Evolutionary conservation across 2,329 filamentous ascomycete species (phyloP), one percentile per base, ranked within the genome.

Genomic region (Cytospora chrysosperma): DNA sequence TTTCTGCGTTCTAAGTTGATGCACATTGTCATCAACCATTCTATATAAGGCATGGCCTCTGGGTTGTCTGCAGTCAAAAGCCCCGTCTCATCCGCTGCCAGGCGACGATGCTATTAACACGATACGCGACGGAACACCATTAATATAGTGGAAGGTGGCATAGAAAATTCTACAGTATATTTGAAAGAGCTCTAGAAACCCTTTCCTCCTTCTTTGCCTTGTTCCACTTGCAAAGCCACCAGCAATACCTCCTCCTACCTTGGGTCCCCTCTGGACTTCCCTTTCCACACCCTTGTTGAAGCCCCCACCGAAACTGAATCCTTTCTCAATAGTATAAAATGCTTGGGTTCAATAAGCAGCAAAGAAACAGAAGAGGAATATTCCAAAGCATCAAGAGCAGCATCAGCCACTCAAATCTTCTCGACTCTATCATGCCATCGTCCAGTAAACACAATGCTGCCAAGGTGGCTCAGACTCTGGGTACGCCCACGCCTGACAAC

Each of bases 371-470:
- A 15, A 13, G 13, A 47, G n/a, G 43, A 21, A 3, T 47, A 4
- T 24, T 47, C 3, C n/a, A 24, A 13, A 24, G 17, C 4, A 2
- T 47, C n/a, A 21, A 12, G 13, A 9, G 43, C 43, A 61, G 55
- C 13, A 59, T 30, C 37, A 59, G 27, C 50, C 55, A 59, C 37
- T 50, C 47, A 12, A 56, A 60, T 21, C 56, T 60, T 21, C 37
- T 59, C n/a, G 49, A 30, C 13, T 53, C 61, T 13, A 49, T 51
- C 10, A 50, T 52, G 24, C 40, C 59, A 28, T 28, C 40, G 9
- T 43, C 40, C 49, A 55, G 26, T 19, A 51, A 12, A 51, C 43
- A 59, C 37, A 40, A 49, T 19, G 37, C 59, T 10, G 40, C n/a
- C 7, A 61, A 61, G 59, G 51, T 61, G 8, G 27, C 59, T 12